A percentile compares a stretch with the other conserved stretches of the same genome.
phyloP scores from a whole-genome alignment of 1,284 basidiomycete species.

The Malassezia cuniculi region DNA sequence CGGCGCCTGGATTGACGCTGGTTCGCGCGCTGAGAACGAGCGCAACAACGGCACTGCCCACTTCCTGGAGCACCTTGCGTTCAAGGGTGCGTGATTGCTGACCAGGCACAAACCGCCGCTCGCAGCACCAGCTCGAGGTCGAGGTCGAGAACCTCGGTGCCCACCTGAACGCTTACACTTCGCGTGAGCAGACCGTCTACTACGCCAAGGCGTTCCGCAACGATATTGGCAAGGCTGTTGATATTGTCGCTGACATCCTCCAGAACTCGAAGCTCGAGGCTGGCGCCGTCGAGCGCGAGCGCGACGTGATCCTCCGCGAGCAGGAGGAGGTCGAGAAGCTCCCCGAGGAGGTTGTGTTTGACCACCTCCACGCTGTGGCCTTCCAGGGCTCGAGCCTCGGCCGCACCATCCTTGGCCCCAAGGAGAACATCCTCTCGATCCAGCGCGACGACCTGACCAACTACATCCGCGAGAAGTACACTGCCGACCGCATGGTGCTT shows the following conservation, averaged over 20 bases:
- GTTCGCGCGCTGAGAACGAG: conserved; percentile 87
- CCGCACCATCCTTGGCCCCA: conserved; percentile 92
- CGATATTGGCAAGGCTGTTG: conserved; percentile 79
- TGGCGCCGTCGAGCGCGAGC: conserved; percentile 80
- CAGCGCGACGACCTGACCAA: conserved; percentile 72
- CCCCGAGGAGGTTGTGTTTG: conserved; percentile 94
- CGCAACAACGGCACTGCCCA: conserved; percentile 91
- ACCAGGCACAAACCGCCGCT: conserved; percentile 69
- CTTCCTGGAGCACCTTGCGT: conserved; percentile 92
- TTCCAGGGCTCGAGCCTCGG: conserved; percentile 93
- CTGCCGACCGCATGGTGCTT: conserved; percentile 94
- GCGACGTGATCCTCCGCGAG: conserved; percentile 91
- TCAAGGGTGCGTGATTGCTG: conserved; percentile 44
- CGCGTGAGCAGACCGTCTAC: conserved; percentile 97
- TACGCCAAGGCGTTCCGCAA: conserved; percentile 97
- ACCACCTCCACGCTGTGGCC: conserved; percentile 90
- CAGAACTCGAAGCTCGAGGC: conserved; percentile 92
- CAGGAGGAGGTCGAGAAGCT: conserved; percentile 99
- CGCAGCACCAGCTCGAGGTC: conserved; percentile 82
- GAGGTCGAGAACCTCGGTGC: conserved; percentile 98
- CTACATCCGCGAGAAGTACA: conserved; percentile 98
- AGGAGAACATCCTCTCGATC: conserved; percentile 91
- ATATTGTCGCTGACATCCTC: conserved; percentile 95
- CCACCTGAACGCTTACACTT: conserved; percentile 96
- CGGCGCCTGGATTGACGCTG: conserved; percentile 97